phyloP scores from a whole-genome alignment of 768 basidiomycete genomes.

The Tylopilus rubrobrunneus region DNA sequence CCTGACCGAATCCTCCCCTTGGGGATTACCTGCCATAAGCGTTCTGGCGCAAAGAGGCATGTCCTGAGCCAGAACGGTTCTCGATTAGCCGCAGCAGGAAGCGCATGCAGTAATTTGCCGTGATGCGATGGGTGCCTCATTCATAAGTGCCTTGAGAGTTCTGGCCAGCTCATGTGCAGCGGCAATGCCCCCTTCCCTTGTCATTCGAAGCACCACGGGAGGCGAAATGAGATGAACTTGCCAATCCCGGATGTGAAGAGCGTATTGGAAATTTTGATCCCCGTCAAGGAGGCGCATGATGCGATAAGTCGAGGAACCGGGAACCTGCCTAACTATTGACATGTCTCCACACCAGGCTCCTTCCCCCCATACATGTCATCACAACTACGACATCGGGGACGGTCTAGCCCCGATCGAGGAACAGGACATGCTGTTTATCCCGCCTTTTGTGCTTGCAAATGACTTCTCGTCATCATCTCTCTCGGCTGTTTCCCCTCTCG shows the following conservation, averaged over 20 bases:
- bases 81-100: conserved; percentile 10
- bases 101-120: conserved; percentile 4
- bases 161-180: conserved; percentile 5
- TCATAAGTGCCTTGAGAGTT: conserved; percentile 6
- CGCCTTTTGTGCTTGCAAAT: background rate
- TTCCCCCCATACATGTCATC: background rate
- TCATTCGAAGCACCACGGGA: conserved; percentile 14
- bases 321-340: background rate
- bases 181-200: conserved; percentile 1
- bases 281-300: conserved; percentile 12
- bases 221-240: conserved; percentile 20
- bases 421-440: background rate
- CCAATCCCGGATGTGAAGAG: background rate
- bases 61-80: conserved; percentile 2
- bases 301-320: conserved; percentile 10
- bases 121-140: conserved; percentile 14
- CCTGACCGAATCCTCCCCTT: background rate
- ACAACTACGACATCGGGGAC: background rate
- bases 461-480: background rate
- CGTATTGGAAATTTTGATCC: conserved; percentile 16
- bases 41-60: conserved; percentile 13
- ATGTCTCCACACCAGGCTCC: background rate
- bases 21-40: conserved; percentile 15
- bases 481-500: conserved; percentile 1
- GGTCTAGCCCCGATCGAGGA: background rate